Percentiles rank a stretch among this genome's conserved stretches.
These are phyloP conservation scores for Kluyveromyces sp. DNA, from an alignment of 1,139 yeast species.

Conservation along the genomic window DNA sequence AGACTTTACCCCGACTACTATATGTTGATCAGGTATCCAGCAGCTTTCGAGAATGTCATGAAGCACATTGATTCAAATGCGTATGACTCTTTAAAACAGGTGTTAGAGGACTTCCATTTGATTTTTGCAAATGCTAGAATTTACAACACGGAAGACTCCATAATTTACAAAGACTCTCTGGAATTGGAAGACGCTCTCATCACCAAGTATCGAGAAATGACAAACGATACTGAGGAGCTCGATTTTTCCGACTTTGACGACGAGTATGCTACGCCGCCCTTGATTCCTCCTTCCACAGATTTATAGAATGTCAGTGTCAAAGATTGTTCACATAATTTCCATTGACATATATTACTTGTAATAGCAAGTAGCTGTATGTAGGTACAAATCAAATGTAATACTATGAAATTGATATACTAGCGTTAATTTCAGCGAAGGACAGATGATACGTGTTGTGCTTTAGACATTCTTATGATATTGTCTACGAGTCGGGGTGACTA, in stretches of 20 bases:
- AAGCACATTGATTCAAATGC: conserved; percentile 49
- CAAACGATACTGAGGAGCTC: conserved; percentile 33
- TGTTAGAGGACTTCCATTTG: conserved; percentile 63
- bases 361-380: background rate
- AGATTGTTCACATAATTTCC: too few species aligned
- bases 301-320: background rate
- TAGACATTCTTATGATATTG: too few species aligned
- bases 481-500: too few species aligned
- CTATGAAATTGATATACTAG: too few species aligned
- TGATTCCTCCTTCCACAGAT: conserved; percentile 10
- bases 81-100: conserved; percentile 52
- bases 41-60: conserved; percentile 64
- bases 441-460: too few species aligned
- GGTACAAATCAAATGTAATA: background rate
- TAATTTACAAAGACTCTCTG: conserved; percentile 72
- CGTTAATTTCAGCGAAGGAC: too few species aligned
- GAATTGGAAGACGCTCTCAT: conserved; percentile 48
- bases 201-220: conserved; percentile 29
- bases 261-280: conserved; percentile 36
- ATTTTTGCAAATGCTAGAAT: conserved; percentile 78
- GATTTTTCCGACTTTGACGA: conserved; percentile 49
- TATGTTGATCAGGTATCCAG: conserved; percentile 68
- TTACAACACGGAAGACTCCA: conserved; percentile 87
- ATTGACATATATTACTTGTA: too few species aligned
- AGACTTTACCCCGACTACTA: conserved; percentile 83